A percentile compares a stretch with the other conserved stretches of the same genome.
Conservation (phyloP, 371 early-diverging fungal genomes). For the Smittium mucronatum region DNA sequence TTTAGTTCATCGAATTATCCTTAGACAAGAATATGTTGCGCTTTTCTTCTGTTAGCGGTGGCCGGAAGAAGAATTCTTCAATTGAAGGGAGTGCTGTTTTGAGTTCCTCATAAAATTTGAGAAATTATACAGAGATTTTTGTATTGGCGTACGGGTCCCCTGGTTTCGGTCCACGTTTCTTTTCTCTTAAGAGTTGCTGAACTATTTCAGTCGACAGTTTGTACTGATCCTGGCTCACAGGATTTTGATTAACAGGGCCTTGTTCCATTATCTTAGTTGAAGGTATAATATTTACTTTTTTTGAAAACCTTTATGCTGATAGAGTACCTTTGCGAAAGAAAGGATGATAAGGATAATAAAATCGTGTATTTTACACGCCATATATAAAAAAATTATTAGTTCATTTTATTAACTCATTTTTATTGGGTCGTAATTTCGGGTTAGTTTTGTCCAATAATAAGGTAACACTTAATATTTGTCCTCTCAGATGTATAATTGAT, state of each 20-base stretch:
- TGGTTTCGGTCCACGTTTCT: not conserved
- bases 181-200: not conserved
- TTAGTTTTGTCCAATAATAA: not conserved
- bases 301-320: not conserved
- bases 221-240: not conserved
- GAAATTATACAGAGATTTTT: not conserved
- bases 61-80: constrained; percentile 8
- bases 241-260: not conserved
- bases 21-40: constrained; percentile 3
- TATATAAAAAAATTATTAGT: not conserved
- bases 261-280: not conserved
- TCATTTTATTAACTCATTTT: not conserved
- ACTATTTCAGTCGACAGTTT: not conserved
- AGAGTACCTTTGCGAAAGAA: not conserved
- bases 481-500: not conserved
- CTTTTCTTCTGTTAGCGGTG: constrained; percentile 7
- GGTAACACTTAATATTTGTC: not conserved
- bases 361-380: not conserved
- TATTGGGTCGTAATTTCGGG: not conserved
- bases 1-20: constrained; percentile 6
- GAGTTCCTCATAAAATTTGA: not conserved
- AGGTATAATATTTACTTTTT: not conserved
- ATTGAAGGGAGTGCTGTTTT: not conserved
- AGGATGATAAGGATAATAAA: not conserved
- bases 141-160: not conserved